Evolutionary conservation across 169 alveolate genomes (phyloP).

Genomic region (Plasmodium adleri): DNA sequence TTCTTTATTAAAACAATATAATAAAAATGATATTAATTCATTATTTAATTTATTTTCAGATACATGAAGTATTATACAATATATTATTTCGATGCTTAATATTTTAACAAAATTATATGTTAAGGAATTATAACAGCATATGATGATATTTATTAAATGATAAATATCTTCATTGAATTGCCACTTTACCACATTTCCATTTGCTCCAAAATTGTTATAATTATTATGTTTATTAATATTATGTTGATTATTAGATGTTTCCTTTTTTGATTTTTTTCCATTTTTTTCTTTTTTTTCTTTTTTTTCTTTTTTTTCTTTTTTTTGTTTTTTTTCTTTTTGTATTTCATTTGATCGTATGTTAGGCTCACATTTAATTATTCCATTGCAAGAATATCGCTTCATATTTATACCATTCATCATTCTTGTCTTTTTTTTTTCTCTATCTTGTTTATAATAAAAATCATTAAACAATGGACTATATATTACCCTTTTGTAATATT

Average conservation of each 20-base stretch:
- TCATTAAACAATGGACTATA: constrained; percentile 30
- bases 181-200: constrained; percentile 11
- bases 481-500: constrained; percentile 33
- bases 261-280: no score
- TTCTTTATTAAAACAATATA: constrained; percentile 37
- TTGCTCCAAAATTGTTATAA: background rate
- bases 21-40: constrained; percentile 37
- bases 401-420: no score
- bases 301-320: no score
- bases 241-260: background rate
- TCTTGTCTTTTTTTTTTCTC: background rate
- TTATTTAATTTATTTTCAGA: constrained; percentile 13
- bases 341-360: no score
- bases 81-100: constrained; percentile 30
- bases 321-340: no score
- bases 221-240: background rate
- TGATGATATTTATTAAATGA: constrained; percentile 32
- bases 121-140: constrained; percentile 31
- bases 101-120: constrained; percentile 20
- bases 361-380: no score
- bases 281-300: no score
- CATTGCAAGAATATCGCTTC: no score
- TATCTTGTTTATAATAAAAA: constrained; percentile 5
- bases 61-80: constrained; percentile 26
- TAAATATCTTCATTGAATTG: constrained; percentile 26